Percentiles rank a stretch among this genome's conserved stretches.
Conservation (phyloP, 768 basidiomycete species). For the Serendipita sp. region DNA sequence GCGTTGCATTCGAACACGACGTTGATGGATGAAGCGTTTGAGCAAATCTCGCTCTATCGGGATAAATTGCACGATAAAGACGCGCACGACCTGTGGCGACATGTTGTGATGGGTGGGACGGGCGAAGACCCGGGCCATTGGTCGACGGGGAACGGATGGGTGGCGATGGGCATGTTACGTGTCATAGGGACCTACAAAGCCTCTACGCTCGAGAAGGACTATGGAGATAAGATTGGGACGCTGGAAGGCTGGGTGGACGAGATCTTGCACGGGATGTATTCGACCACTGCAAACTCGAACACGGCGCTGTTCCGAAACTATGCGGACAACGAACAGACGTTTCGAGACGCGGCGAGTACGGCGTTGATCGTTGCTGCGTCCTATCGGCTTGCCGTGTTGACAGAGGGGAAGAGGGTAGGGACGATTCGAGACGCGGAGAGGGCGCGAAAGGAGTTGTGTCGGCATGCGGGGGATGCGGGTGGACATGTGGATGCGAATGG, state of each 20-base stretch:
- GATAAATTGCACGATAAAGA: slow-evolving; percentile 38
- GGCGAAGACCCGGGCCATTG: slow-evolving; percentile 55
- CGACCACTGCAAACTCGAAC: slow-evolving; percentile 16
- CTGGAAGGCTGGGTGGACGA: slow-evolving; percentile 51
- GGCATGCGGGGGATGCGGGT: slow-evolving; percentile 7
- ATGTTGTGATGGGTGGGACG: slow-evolving; percentile 44
- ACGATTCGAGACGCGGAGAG: slow-evolving; percentile 44
- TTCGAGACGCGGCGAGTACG: slow-evolving; percentile 58
- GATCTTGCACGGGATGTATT: slow-evolving; percentile 60
- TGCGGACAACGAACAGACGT: slow-evolving; percentile 39
- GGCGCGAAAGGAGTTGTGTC: slow-evolving; percentile 28
- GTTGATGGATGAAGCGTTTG: slow-evolving; percentile 47
- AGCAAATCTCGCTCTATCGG: slow-evolving; percentile 59
- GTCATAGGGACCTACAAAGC: slow-evolving; percentile 60
- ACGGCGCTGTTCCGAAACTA: slow-evolving; percentile 53
- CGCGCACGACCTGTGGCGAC: slow-evolving; percentile 53
- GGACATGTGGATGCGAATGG: slow-evolving; percentile 24
- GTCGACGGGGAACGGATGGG: slow-evolving; percentile 86
- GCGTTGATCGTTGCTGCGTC: slow-evolving; percentile 63
- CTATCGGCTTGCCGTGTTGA: slow-evolving; percentile 50
- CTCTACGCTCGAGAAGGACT: slow-evolving; percentile 32
- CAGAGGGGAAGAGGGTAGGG: slow-evolving; percentile 25
- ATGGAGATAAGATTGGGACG: slow-evolving; percentile 39
- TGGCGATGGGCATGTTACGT: slow-evolving; percentile 72
- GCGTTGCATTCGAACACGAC: slow-evolving; percentile 39